Base-by-base conservation (phyloP, 2,329 filamentous ascomycete species). In the Hymenoscyphus linearis region DNA sequence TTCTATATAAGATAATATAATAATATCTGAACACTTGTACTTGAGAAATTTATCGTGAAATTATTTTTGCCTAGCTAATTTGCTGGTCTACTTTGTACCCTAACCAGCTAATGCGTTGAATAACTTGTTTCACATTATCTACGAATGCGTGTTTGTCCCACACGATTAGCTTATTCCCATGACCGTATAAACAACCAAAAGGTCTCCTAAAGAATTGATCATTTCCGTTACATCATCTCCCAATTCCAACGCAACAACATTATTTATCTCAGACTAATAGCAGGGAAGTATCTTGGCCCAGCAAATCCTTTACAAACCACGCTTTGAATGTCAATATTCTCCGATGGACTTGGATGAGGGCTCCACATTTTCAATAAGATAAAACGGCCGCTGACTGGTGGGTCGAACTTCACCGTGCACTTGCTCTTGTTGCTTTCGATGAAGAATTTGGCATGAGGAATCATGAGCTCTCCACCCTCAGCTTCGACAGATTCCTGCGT, bases 331-430 rank as follows among this genome's bases (percentile, higher is more conserved):
- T 96, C 92, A 65, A 97, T 96, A 69, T 96, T 96, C 62, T 79
- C 79, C 4, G 73, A 69, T 3, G 83, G 80, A 55, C 87, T 85
- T 27, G 85, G 82, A 62, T 85, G 84, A 1, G 89, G 89, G 69
- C 87, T 92, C 90, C 91, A 97, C 73, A 97, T 85, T 78, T 97
- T 97, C 65, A 98, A 79, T 50, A 97, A 76, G 58, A 98, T 88
- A 73, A 89, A 96, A 60, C 90, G 84, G 4, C 90, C 90, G 12
- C 90, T 91, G 62, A 95, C 83, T 0, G 89, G 88, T 60, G 91
- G 89, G 68, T 93, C 85, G 68, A 98, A 97, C 62, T 85, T 87
- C 69, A 98, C 89, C 14, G 88, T 92, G 68, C 95, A 93, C 74
- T 88, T 91, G 76, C 85, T 91, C 77, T 91, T 93, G 68, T 88